Base-by-base conservation (phyloP, 73 alveolate genomes). In the Paramecium octaurelia region DNA sequence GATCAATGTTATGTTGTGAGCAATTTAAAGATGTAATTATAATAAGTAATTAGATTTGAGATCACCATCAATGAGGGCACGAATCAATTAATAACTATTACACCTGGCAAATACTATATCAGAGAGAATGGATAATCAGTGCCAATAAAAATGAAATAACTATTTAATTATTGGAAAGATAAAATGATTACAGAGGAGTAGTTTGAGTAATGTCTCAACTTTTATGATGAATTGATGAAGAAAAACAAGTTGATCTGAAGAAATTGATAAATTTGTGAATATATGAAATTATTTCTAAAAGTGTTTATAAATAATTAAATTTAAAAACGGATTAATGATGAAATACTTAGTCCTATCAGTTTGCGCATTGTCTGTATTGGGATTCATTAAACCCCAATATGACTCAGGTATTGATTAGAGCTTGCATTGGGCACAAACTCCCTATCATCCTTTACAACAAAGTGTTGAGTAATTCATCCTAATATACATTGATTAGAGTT, bases 271-370 rank as follows among this genome's bases (percentile, higher is more conserved):
- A 54, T 54, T 54, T 54, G 27, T 54, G 69, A 54, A 54, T 54
- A 54, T 18, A 54, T 54, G 10, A 7, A 54, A 54, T 54, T 54
- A 23, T 54, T 54, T 54, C 31, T 54, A 18, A 54, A 54, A 18
- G 21, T 18, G 14, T 54, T 54, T 54, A 54, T 54, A 54, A 40
- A 23, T 64, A 31, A 64, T 8, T 64, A 11, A 80, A 77, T n/a
- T 31, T 80, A 80, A 75, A 75, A 75, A 75, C 88, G 88, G 88
- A 75, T 75, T 75, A 29, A 75, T 54, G 69, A 75, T 75, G 60
- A 75, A 42, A 35, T 42, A 38, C 60, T 38, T 75, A 42, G 35
- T 42, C 38, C 88, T 75, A 21, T 31, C 60, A 75, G 16, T 75
- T 29, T 35, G 88, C 48, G 21, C 84, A 20, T 11, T 64, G 9